These are phyloP conservation scores for Gremmenia infestans DNA, from an alignment of 2,329 filamentous ascomycete species.

Conservation along the genomic window DNA sequence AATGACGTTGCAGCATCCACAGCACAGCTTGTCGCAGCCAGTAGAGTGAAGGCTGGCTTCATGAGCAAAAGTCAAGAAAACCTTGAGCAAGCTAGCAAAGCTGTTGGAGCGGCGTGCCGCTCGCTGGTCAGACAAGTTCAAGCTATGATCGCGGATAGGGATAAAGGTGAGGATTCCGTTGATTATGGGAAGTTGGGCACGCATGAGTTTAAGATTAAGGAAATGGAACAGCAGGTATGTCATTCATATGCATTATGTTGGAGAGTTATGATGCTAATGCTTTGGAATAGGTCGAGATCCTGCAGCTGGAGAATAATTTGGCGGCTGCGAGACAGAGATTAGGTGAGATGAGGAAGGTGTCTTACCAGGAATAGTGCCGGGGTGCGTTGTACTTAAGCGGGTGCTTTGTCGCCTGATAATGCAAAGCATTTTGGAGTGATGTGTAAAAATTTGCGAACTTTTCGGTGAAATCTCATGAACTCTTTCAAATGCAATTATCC, in stretches of 20 bases:
- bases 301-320: constrained; percentile 87
- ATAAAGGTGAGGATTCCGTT: constrained; percentile 73
- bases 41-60: constrained; percentile 93
- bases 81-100: constrained; percentile 86
- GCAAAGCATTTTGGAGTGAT: background rate
- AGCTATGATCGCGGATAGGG: constrained; percentile 83
- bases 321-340: constrained; percentile 73
- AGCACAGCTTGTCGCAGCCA: constrained; percentile 92
- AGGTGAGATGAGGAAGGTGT: constrained; percentile 77
- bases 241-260: background rate
- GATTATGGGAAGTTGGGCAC: constrained; percentile 85
- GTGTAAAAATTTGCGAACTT: too few species aligned
- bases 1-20: constrained; percentile 96
- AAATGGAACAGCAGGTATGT: constrained; percentile 98
- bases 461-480: too few species aligned
- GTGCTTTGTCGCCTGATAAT: background rate
- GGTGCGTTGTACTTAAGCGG: background rate
- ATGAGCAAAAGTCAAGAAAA: constrained; percentile 96
- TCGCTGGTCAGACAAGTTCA: constrained; percentile 89
- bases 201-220: constrained; percentile 96
- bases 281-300: constrained; percentile 75
- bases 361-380: constrained; percentile 26
- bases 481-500: too few species aligned
- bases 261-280: constrained; percentile 12
- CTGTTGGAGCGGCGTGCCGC: constrained; percentile 84